These are phyloP conservation scores for Candida frijolesensis DNA, from an alignment of 1,139 yeast genomes.

Conservation along the genomic window DNA sequence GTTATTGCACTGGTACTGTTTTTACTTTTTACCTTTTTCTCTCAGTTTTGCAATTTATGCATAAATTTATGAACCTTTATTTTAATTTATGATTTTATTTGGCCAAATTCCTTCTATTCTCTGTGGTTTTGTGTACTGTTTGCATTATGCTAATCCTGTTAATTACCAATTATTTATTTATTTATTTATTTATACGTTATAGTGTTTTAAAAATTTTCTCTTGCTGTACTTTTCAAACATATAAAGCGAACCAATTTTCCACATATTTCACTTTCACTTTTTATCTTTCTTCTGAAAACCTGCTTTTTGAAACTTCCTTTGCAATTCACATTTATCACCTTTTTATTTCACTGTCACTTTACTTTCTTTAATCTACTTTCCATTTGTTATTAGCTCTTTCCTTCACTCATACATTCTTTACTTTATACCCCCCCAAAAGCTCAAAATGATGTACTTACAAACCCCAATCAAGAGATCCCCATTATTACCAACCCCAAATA, in stretches of 20 bases:
- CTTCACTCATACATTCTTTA: background rate
- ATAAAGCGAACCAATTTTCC: too few species aligned
- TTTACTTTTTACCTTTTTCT: too few species aligned
- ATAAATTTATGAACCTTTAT: conserved; percentile 1
- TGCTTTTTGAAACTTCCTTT: background rate
- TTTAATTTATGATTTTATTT: background rate
- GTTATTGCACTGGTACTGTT: too few species aligned
- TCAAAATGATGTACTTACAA: conserved; percentile 23
- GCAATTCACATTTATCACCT: background rate
- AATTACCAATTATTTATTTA: too few species aligned
- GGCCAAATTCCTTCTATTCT: background rate
- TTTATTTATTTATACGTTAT: too few species aligned
- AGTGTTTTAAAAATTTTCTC: too few species aligned
- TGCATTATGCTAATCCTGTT: too few species aligned
- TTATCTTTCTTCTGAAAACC: too few species aligned
- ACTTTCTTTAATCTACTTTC: background rate
- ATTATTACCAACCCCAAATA: conserved; percentile 27
- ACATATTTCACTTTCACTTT: too few species aligned
- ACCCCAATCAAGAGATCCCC: conserved; percentile 33
- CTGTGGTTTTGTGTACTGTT: too few species aligned
- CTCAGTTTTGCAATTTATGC: background rate
- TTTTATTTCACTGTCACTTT: background rate
- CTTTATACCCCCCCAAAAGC: background rate
- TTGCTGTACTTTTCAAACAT: too few species aligned
- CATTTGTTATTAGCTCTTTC: background rate